Evolutionary conservation across 495 filamentous ascomycete species (phyloP), one percentile per base, ranked within the genome.

Genomic region (Rhypophila decipiens): DNA sequence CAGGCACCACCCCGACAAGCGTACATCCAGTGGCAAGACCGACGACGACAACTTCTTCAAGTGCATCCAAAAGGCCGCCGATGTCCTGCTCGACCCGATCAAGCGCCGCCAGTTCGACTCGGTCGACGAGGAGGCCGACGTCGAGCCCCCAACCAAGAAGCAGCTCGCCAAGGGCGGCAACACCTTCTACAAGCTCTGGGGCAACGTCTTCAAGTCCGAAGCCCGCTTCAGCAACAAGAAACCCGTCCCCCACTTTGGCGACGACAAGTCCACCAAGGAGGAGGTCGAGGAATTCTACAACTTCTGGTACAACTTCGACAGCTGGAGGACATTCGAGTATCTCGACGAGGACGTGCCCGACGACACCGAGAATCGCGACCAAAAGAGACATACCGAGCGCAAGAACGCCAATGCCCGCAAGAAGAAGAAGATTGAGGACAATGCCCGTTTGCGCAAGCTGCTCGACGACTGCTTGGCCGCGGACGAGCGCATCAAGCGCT

Each of bases 21-120:
- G 93, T 73, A 93, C 93, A 23, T 91, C 93, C 31, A 77, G 83
- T 42, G 88, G 93, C 51, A 78, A 74, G 50, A 82, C 83, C 53
- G 90, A 98, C 68, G 90, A 95, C 71, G 93, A 98, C 70, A 86
- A 83, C 58, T 98, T 98, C 79, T 98, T 98, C 85, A 98, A 98
- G 78, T 98, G 93, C 69, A 98, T 98, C 66, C 93, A 98, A 75
- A 96, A 95, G 67, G 93, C 93, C 49, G 91, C 84, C 59, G 93
- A 98, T 63, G 75, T 96, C 46, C 86, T 98, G 15, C 76, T 86
- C 34, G 93, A 98, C 74, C 90, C 93, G 34, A 75, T 81, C 64
- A 95, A 88, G 72, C 88, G 94, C 49, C 85, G 91, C 34, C 93
- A 98, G 70, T 98, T 84, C 71, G 93, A 98, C 66, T 95, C 88